Evolutionary conservation across 2,329 filamentous ascomycete genomes (phyloP).

Genomic region (Pseudopithomyces maydicus): DNA sequence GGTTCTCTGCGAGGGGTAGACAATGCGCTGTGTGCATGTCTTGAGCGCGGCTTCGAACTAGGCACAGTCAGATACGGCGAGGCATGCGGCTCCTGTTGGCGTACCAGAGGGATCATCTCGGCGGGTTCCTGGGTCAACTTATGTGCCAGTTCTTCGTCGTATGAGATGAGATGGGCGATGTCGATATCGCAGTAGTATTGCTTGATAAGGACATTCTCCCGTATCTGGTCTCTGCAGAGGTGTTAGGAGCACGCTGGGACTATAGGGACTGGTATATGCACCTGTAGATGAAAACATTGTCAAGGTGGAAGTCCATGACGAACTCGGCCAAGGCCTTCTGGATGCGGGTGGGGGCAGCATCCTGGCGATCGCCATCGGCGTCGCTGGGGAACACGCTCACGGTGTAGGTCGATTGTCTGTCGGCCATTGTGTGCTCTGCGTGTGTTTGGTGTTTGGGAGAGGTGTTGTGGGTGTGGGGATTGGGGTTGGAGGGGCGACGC

Average conservation of each 20-base stretch:
- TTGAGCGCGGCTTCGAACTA: slow-evolving; percentile 91
- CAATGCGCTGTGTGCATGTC: slow-evolving; percentile 89
- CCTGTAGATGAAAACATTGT: slow-evolving; percentile 95
- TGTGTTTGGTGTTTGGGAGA: slow-evolving; percentile 6
- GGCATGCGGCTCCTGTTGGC: slow-evolving; percentile 27
- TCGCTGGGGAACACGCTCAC: slow-evolving; percentile 72
- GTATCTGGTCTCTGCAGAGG: slow-evolving; percentile 78
- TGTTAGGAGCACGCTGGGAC: slow-evolving; percentile 37
- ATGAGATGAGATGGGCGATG: slow-evolving; percentile 91
- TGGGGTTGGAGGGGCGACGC: slow-evolving; percentile 7
- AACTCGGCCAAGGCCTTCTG: slow-evolving; percentile 86
- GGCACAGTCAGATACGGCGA: slow-evolving; percentile 18
- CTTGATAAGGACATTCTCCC: slow-evolving; percentile 91
- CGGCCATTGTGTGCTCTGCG: slow-evolving; percentile 45
- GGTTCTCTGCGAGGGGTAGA: slow-evolving; percentile 75
- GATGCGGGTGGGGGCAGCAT: slow-evolving; percentile 51
- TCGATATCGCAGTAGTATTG: slow-evolving; percentile 97
- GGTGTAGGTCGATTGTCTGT: slow-evolving; percentile 85
- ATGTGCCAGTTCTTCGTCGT: slow-evolving; percentile 93
- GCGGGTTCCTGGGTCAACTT: slow-evolving; percentile 86
- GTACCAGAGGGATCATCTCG: slow-evolving; percentile 88
- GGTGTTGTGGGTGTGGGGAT: background rate
- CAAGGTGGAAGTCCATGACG: slow-evolving; percentile 89
- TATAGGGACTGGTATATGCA: background rate
- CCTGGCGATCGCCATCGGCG: slow-evolving; percentile 36